Evolutionary conservation across 164 flowering plant genomes (phyloP).

Genomic region (Berberis thunbergii): DNA sequence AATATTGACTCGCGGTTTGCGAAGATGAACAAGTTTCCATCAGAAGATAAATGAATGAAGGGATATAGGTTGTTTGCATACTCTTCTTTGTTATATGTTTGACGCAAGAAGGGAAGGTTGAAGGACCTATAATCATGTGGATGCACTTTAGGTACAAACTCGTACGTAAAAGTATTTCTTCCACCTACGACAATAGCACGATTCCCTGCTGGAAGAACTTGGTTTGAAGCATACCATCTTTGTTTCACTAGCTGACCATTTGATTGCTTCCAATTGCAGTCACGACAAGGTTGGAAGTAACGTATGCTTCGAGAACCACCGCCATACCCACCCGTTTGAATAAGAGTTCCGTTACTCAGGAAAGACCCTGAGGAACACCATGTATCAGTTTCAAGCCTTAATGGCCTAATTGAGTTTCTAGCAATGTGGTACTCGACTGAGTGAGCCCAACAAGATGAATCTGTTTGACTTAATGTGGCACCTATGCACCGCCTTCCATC

Average conservation of each 20-base stretch:
- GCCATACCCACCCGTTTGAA: slow-evolving; percentile 52
- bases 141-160: slow-evolving; percentile 43
- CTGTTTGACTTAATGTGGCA: slow-evolving; percentile 7
- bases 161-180: slow-evolving; percentile 33
- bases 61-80: slow-evolving; percentile 59
- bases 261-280: slow-evolving; percentile 45
- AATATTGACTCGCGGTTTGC: slow-evolving; percentile 62
- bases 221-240: slow-evolving; percentile 60
- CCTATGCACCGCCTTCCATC: slow-evolving; percentile 21
- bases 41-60: slow-evolving; percentile 55
- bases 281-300: slow-evolving; percentile 34
- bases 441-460: slow-evolving; percentile 58
- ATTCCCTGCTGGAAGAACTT: slow-evolving; percentile 40
- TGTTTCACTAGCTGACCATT: slow-evolving; percentile 10
- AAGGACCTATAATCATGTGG: slow-evolving; percentile 14
- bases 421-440: slow-evolving; percentile 53
- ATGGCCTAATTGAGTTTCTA: slow-evolving; percentile 33
- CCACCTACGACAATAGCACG: slow-evolving; percentile 59
- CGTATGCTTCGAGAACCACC: slow-evolving; percentile 34
- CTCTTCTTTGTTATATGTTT: slow-evolving; percentile 20
- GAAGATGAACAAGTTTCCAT: slow-evolving; percentile 66
- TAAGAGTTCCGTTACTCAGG: slow-evolving; percentile 49
- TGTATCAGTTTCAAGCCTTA: slow-evolving; percentile 42
- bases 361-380: slow-evolving; percentile 78
- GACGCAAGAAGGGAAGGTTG: slow-evolving; percentile 45